Conservation (phyloP, 345 rosid species). For the Citrus hindsii region DNA sequence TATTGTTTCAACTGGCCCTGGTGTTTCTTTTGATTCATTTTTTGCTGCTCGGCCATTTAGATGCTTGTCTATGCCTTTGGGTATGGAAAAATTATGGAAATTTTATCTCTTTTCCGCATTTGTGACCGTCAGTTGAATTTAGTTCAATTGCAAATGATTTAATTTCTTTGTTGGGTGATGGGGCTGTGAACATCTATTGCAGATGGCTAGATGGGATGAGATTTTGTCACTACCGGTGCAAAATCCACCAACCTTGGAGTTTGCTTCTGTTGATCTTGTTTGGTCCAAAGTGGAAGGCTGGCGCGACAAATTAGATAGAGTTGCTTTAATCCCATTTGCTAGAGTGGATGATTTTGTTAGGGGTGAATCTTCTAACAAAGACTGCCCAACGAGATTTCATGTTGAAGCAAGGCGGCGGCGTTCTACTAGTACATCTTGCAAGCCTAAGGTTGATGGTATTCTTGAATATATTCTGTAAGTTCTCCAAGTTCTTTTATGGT, state of each 20-base stretch:
- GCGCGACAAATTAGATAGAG: slow-evolving; percentile 85
- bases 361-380: slow-evolving; percentile 80
- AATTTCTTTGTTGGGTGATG: background rate
- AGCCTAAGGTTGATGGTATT: slow-evolving; percentile 93
- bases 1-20: background rate
- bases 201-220: slow-evolving; percentile 99
- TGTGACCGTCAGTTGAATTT: background rate
- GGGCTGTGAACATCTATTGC: slow-evolving; percentile 5
- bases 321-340: slow-evolving; percentile 84
- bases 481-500: slow-evolving; percentile 15
- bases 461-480: slow-evolving; percentile 94
- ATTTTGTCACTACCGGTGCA: slow-evolving; percentile 89
- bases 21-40: background rate
- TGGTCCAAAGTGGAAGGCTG: slow-evolving; percentile 98
- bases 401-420: slow-evolving; percentile 89
- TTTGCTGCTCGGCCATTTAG: background rate
- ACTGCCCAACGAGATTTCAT: slow-evolving; percentile 91
- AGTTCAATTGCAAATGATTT: background rate
- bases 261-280: slow-evolving; percentile 69
- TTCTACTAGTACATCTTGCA: slow-evolving; percentile 46
- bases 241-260: slow-evolving; percentile 76
- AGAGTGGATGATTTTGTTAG: slow-evolving; percentile 93
- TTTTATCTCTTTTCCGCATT: background rate
- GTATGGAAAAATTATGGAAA: background rate
- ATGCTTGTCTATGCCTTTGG: background rate